Percentiles rank a stretch among this genome's conserved stretches.
Conservation (phyloP, 208 protist genomes). For the Leishmania martiniquensis region DNA sequence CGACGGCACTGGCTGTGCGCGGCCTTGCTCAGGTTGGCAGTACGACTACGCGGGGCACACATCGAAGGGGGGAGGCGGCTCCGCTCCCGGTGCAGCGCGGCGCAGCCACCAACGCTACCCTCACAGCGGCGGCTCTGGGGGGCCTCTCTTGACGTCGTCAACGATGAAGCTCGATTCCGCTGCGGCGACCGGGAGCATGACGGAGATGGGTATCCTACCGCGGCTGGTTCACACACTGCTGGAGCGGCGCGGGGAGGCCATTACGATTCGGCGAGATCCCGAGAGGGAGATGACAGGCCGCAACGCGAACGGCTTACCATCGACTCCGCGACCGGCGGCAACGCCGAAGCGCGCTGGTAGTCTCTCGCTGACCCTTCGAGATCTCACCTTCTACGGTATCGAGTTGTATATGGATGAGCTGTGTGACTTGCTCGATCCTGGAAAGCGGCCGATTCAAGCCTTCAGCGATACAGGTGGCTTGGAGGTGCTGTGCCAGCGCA, state of each 20-base stretch:
- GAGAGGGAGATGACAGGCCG: not conserved
- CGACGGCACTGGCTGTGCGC: slow-evolving; percentile 16
- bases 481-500: slow-evolving; percentile 59
- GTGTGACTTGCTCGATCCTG: slow-evolving; percentile 77
- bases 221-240: slow-evolving; percentile 79
- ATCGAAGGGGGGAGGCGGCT: slow-evolving; percentile 1
- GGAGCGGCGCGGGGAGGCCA: slow-evolving; percentile 62
- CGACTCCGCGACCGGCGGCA: slow-evolving; percentile 2
- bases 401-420: slow-evolving; percentile 90
- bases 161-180: slow-evolving; percentile 1
- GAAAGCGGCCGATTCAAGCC: slow-evolving; percentile 62
- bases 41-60: slow-evolving; percentile 14
- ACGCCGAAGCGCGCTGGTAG: slow-evolving; percentile 11
- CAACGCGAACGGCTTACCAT: slow-evolving; percentile 3
- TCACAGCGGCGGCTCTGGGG: not conserved
- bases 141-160: not conserved
- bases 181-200: slow-evolving; percentile 6
- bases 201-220: slow-evolving; percentile 78
- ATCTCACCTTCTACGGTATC: slow-evolving; percentile 84
- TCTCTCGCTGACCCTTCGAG: slow-evolving; percentile 56
- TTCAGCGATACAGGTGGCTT: slow-evolving; percentile 77
- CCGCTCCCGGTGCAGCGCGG: slow-evolving; percentile 8
- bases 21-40: slow-evolving; percentile 23
- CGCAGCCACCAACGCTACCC: slow-evolving; percentile 3
- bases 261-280: slow-evolving; percentile 38